Base-by-base conservation (phyloP, 106 monocot species). In the Dioscorea dumetorum region DNA sequence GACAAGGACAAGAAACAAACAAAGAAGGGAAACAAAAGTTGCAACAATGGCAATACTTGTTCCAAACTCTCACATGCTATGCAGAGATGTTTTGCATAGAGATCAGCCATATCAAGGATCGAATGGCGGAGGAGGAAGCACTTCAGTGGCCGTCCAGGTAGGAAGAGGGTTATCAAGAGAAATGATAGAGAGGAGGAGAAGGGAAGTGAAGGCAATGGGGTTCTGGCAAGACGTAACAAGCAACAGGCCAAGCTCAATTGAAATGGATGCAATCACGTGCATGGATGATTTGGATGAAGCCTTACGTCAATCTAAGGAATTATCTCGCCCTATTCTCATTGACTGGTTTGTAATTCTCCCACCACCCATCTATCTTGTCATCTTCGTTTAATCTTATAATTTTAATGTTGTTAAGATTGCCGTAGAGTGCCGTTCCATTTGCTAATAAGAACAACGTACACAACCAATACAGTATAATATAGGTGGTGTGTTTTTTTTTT, bases 221-320 rank as follows among this genome's bases (percentile, higher is more conserved):
- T 83, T 83, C 77, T 81, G 85, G 81, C 64, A 66, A 61, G 80
- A 81, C 62, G 53, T 70, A 17, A 69, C 84, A 22, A 62, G 28
- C 28, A 28, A 28, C 28, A 28, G 67, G 69, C 88, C 88, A 41
- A 35, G 68, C 4, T 67, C 81, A 18, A 56, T 88, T 22, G 81
- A 86, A 69, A 84, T 94, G 93, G 87, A 85, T 57, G 60, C 76
- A 60, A 90, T 94, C 24, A 31, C 51, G 4, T 63, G 66, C 16
- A 68, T 67, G 59, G 94, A 94, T 32, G 78, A 90, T 57, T 63
- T 94, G 32, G 94, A 94, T 63, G 64, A 79, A 48, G 67, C 80
- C 28, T 79, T 94, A 23, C 57, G 69, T 53, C 60, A 33, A 23
- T 74, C 94, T 2, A 33, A 80, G 73, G 83, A 88, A 78, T 70